These are phyloP conservation scores for Fusarium phyllophilum DNA, from an alignment of 2,329 filamentous ascomycete species.

Conservation along the genomic window DNA sequence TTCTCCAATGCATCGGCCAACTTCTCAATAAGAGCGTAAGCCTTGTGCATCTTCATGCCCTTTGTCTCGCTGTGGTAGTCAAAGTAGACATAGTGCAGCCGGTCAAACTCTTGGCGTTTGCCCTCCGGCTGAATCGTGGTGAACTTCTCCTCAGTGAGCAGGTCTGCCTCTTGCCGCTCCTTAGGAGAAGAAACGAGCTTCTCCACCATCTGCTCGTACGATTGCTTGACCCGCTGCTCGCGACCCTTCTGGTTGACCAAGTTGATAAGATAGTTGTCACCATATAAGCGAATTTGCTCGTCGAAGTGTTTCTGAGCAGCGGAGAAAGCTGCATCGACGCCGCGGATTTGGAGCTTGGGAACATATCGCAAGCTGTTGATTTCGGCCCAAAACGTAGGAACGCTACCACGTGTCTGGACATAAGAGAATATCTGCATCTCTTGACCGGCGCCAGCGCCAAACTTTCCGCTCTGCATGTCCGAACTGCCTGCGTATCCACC, in stretches of 20 bases:
- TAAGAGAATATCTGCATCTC: slow-evolving; percentile 94
- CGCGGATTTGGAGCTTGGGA: slow-evolving; percentile 87
- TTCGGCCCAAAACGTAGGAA: slow-evolving; percentile 96
- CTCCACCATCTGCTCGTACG: slow-evolving; percentile 91
- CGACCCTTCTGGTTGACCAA: slow-evolving; percentile 96
- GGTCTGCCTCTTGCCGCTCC: slow-evolving; percentile 73
- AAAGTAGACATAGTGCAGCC: slow-evolving; percentile 96
- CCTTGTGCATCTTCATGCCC: slow-evolving; percentile 91
- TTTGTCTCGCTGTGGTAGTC: slow-evolving; percentile 99
- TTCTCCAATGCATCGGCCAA: slow-evolving; percentile 78
- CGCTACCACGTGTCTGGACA: slow-evolving; percentile 95
- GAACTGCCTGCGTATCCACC: slow-evolving; percentile 83
- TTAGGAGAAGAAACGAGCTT: slow-evolving; percentile 75
- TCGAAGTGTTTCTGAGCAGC: slow-evolving; percentile 89
- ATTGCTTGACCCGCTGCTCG: slow-evolving; percentile 87
- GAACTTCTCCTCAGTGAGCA: slow-evolving; percentile 80
- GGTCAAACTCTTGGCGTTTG: slow-evolving; percentile 74
- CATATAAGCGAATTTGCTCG: slow-evolving; percentile 92
- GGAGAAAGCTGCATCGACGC: slow-evolving; percentile 80
- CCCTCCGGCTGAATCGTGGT: slow-evolving; percentile 75
- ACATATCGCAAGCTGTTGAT: slow-evolving; percentile 93
- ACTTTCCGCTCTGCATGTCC: slow-evolving; percentile 79
- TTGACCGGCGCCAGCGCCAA: slow-evolving; percentile 66
- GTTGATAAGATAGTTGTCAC: slow-evolving; percentile 97
- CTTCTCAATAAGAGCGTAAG: slow-evolving; percentile 85